A percentile compares a stretch with the other conserved stretches of the same genome.
phyloP scores from a whole-genome alignment of 768 basidiomycete genomes.

The Auriscalpium microsporum region DNA sequence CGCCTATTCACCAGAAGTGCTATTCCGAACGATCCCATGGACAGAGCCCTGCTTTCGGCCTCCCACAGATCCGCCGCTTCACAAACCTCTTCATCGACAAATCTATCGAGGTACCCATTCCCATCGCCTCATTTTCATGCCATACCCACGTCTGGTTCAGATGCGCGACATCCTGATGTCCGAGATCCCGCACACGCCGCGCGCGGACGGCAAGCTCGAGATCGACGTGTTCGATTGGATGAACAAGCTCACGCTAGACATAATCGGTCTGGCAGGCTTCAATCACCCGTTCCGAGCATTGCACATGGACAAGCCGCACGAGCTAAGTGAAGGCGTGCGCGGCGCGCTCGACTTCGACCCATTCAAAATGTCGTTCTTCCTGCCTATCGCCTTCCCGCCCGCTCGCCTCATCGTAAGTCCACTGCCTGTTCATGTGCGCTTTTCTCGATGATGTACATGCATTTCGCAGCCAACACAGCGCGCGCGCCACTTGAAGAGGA shows the following conservation, averaged over 20 bases:
- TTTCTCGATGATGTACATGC: no score
- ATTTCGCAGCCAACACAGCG: neutral
- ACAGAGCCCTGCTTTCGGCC: conserved; percentile 4
- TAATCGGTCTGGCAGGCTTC: neutral
- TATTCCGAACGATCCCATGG: no score
- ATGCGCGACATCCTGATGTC: neutral
- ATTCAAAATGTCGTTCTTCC: neutral
- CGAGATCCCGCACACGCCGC: neutral
- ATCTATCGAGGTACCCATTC: neutral
- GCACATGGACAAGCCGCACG: neutral
- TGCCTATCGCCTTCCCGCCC: neutral
- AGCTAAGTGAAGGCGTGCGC: neutral
- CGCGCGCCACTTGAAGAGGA: no score
- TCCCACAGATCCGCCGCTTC: neutral
- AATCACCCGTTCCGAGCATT: neutral
- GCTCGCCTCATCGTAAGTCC: neutral
- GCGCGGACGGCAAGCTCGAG: neutral
- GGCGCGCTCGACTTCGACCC: neutral
- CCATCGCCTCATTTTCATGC: neutral
- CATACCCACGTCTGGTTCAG: neutral
- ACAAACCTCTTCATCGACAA: neutral
- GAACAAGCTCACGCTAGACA: neutral
- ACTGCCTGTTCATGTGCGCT: no score
- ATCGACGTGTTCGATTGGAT: neutral
- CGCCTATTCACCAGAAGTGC: no score